These are phyloP conservation scores for Fusarium austroafricanum DNA, from an alignment of 2,329 filamentous ascomycete species.

Conservation along the genomic window DNA sequence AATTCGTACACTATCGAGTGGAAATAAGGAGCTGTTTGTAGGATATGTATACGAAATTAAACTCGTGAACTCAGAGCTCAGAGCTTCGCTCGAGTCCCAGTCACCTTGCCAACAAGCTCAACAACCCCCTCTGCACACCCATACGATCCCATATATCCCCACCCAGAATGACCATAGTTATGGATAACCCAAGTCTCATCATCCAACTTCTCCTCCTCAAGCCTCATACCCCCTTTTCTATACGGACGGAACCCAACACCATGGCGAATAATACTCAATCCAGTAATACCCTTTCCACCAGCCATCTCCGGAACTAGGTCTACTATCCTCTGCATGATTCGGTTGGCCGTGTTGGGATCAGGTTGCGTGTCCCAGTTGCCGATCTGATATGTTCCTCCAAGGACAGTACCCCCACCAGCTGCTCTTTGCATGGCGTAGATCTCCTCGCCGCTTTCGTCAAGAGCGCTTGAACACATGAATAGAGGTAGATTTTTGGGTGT, in stretches of 20 bases:
- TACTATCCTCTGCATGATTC: slow-evolving; percentile 84
- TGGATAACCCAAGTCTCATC: slow-evolving; percentile 76
- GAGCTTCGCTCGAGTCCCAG: slow-evolving; percentile 46
- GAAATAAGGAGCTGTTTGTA: too few species aligned
- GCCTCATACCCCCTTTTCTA: slow-evolving; percentile 76
- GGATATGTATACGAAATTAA: too few species aligned
- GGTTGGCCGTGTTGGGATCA: slow-evolving; percentile 78
- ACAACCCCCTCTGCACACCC: slow-evolving; percentile 77
- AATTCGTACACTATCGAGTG: too few species aligned
- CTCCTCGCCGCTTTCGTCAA: slow-evolving; percentile 78
- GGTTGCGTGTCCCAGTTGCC: slow-evolving; percentile 82
- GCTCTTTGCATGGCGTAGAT: slow-evolving; percentile 87
- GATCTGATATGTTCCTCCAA: slow-evolving; percentile 86
- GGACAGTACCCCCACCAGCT: slow-evolving; percentile 79
- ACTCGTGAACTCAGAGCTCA: background rate
- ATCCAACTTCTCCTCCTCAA: slow-evolving; percentile 68
- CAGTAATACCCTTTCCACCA: slow-evolving; percentile 74
- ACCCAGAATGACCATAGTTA: slow-evolving; percentile 83
- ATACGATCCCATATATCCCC: slow-evolving; percentile 78
- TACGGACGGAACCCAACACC: slow-evolving; percentile 84
- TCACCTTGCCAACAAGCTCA: slow-evolving; percentile 74
- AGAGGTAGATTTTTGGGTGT: slow-evolving; percentile 71
- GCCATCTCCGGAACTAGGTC: slow-evolving; percentile 73
- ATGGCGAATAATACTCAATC: slow-evolving; percentile 80
- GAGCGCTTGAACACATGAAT: slow-evolving; percentile 75